Evolutionary conservation across 202 grass and related monocot genomes (phyloP).

Genomic region (Zoysia matrella): DNA sequence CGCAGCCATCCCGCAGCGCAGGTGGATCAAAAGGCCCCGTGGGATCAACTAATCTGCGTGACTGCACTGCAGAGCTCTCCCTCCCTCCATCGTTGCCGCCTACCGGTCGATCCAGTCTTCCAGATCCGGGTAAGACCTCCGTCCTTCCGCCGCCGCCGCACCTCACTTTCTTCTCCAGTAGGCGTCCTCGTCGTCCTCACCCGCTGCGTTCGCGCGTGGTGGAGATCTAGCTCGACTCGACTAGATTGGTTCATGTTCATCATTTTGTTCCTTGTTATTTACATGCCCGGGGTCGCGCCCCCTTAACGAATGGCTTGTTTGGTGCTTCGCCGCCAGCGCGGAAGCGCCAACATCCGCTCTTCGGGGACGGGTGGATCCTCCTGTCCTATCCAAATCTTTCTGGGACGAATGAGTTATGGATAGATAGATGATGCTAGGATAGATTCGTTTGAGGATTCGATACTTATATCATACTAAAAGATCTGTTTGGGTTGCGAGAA

Average conservation of each 20-base stretch:
- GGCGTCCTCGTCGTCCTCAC: background rate
- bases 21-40: slow-evolving; percentile 8
- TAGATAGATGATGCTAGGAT: background rate
- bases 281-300: too few species aligned
- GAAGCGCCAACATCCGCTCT: background rate
- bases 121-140: slow-evolving; percentile 34
- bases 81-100: background rate
- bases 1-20: background rate
- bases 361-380: background rate
- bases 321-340: background rate
- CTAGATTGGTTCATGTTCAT: too few species aligned
- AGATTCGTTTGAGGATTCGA: background rate
- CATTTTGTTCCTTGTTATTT: background rate
- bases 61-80: too few species aligned
- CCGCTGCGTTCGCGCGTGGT: background rate
- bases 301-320: background rate
- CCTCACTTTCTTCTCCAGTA: background rate
- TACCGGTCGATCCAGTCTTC: slow-evolving; percentile 4
- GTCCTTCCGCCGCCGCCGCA: background rate
- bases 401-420: background rate
- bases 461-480: background rate
- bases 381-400: background rate
- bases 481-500: background rate
- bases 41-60: too few species aligned
- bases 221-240: background rate